Evolutionary conservation across 768 basidiomycete species (phyloP).

Genomic region (Coprinopsis strossmayeri): DNA sequence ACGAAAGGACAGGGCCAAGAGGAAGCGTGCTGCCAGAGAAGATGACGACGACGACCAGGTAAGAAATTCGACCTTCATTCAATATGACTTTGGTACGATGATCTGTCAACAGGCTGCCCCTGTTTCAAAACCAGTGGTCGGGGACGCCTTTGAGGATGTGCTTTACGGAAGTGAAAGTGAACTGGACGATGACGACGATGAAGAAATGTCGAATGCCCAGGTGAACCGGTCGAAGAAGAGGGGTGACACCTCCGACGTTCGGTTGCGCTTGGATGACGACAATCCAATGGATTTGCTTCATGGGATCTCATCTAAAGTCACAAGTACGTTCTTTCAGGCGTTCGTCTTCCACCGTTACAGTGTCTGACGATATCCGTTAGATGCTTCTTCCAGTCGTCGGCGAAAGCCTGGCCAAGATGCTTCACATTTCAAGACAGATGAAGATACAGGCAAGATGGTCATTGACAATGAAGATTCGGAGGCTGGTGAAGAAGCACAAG

Average conservation of each 20-base stretch:
- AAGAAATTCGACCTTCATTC: slow-evolving; percentile 4
- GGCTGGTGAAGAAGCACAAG: slow-evolving; percentile 30
- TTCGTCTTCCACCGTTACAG: neutral
- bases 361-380: slow-evolving; percentile 23
- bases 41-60: slow-evolving; percentile 48
- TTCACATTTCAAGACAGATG: slow-evolving; percentile 80
- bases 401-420: slow-evolving; percentile 86
- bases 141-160: slow-evolving; percentile 95
- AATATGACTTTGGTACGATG: neutral
- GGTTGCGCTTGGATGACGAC: slow-evolving; percentile 81
- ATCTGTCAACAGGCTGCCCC: slow-evolving; percentile 44
- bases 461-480: slow-evolving; percentile 56
- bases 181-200: slow-evolving; percentile 63
- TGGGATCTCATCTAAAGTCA: slow-evolving; percentile 65
- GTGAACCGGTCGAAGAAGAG: slow-evolving; percentile 22
- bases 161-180: slow-evolving; percentile 97
- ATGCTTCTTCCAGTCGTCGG: slow-evolving; percentile 39
- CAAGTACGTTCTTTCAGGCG: slow-evolving; percentile 44
- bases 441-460: slow-evolving; percentile 74
- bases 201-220: slow-evolving; percentile 27
- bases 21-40: slow-evolving; percentile 63
- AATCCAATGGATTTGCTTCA: slow-evolving; percentile 94
- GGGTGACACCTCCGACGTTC: slow-evolving; percentile 20
- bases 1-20: slow-evolving; percentile 88
- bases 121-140: slow-evolving; percentile 43